Percentiles rank a stretch among this genome's conserved stretches.
Evolutionary conservation across 129 eudicot species (phyloP).

Genomic region (Pulicaria dysenterica): DNA sequence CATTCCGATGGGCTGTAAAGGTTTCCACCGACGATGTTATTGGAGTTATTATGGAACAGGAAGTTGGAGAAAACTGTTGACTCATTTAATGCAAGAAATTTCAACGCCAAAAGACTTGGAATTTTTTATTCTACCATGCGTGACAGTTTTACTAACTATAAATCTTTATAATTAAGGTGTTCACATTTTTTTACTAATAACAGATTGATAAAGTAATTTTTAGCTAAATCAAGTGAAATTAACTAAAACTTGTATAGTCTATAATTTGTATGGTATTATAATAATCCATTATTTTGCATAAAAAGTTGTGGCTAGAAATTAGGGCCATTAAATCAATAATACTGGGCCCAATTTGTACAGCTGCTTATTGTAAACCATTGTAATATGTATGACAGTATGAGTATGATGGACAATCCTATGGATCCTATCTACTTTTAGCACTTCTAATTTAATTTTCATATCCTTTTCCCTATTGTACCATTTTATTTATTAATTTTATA

Average conservation of each 20-base stretch:
- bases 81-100: slow-evolving; percentile 16
- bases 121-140: slow-evolving; percentile 5
- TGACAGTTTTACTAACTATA: slow-evolving; percentile 1
- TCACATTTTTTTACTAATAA: not conserved
- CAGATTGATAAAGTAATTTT: not conserved
- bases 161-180: not conserved
- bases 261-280: not conserved
- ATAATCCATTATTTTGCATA: not conserved
- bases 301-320: slow-evolving; percentile 24
- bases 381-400: too few relatives aligned
- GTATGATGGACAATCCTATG: slow-evolving; percentile 25
- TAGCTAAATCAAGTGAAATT: not conserved
- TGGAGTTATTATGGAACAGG: slow-evolving; percentile 16
- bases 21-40: slow-evolving; percentile 19
- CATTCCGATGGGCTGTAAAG: slow-evolving; percentile 80
- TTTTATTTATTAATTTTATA: not conserved
- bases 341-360: slow-evolving; percentile 25
- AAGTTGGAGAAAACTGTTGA: slow-evolving; percentile 20
- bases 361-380: slow-evolving; percentile 29
- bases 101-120: slow-evolving; percentile 15
- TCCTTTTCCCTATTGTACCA: slow-evolving; percentile 1
- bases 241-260: not conserved
- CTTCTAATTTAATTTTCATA: not conserved
- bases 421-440: slow-evolving; percentile 7
- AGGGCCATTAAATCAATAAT: slow-evolving; percentile 29